These are phyloP conservation scores for Trebouxia sp. DNA, from an alignment of 139 green algal species.

Conservation along the genomic window DNA sequence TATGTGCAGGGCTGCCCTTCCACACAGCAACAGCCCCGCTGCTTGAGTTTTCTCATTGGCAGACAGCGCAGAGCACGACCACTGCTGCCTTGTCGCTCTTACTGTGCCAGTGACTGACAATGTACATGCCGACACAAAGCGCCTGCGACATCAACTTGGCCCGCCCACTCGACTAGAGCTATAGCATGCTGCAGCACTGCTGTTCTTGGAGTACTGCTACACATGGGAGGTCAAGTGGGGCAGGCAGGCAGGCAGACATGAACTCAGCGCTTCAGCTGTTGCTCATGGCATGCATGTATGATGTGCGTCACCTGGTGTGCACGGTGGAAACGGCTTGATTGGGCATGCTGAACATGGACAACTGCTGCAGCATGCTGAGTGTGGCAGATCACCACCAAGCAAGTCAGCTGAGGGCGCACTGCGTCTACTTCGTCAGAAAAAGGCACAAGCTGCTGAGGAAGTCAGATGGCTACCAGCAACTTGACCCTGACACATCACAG, in stretches of 20 bases:
- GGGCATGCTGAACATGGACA: background rate
- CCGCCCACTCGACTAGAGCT: background rate
- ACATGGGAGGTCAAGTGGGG: background rate
- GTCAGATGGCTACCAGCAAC: background rate
- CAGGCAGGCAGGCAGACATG: background rate
- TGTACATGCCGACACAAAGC: background rate
- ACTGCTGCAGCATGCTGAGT: background rate
- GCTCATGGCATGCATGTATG: slow-evolving; percentile 22
- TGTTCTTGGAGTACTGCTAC: slow-evolving; percentile 17
- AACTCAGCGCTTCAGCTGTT: background rate
- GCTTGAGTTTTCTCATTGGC: background rate
- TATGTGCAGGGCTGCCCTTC: background rate
- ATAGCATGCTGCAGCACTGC: background rate
- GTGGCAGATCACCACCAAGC: slow-evolving; percentile 12
- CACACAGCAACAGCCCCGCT: background rate
- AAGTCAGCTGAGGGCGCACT: background rate
- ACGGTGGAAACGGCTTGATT: background rate
- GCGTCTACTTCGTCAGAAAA: background rate
- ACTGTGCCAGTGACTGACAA: background rate
- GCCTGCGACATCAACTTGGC: background rate
- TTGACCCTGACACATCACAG: background rate
- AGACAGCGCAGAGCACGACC: background rate
- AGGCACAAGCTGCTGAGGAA: background rate
- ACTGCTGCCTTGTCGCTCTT: background rate
- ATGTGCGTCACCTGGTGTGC: slow-evolving; percentile 6